phyloP scores from a whole-genome alignment of 495 filamentous ascomycete species.

The Tuber microsphaerosporum region DNA sequence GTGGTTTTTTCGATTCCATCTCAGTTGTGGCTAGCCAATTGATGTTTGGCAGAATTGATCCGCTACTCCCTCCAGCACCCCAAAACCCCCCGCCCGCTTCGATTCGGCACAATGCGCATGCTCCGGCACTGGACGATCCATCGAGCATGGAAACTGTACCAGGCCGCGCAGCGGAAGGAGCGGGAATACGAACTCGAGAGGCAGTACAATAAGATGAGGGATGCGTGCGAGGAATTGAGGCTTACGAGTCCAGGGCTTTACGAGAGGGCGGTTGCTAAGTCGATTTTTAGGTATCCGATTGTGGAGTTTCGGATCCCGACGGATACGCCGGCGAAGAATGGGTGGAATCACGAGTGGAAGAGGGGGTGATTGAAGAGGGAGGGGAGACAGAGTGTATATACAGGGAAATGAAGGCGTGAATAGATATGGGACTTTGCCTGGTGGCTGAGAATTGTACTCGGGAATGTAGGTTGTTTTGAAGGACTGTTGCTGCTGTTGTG shows the following conservation, averaged over 20 bases:
- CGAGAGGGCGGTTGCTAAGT: slow-evolving; percentile 60
- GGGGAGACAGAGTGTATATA: neutral
- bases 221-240: slow-evolving; percentile 62
- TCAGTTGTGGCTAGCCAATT: neutral
- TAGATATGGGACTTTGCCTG: neutral
- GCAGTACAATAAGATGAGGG: slow-evolving; percentile 62
- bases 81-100: slow-evolving; percentile 37
- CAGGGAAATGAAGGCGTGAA: slow-evolving; percentile 5
- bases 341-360: slow-evolving; percentile 58
- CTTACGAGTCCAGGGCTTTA: slow-evolving; percentile 57
- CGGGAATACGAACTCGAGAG: slow-evolving; percentile 57
- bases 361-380: slow-evolving; percentile 6
- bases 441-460: neutral
- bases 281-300: slow-evolving; percentile 47
- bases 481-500: neutral
- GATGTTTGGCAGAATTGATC: slow-evolving; percentile 26
- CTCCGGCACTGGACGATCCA: slow-evolving; percentile 99
- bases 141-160: slow-evolving; percentile 74
- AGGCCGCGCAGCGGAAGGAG: slow-evolving; percentile 48
- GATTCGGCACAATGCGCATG: slow-evolving; percentile 54
- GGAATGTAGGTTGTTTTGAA: neutral
- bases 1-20: slow-evolving; percentile 16
- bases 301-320: slow-evolving; percentile 42
- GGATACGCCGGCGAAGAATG: slow-evolving; percentile 50
- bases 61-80: slow-evolving; percentile 41